These are phyloP conservation scores for Obba rivulosa DNA, from an alignment of 768 basidiomycete species.

Conservation along the genomic window DNA sequence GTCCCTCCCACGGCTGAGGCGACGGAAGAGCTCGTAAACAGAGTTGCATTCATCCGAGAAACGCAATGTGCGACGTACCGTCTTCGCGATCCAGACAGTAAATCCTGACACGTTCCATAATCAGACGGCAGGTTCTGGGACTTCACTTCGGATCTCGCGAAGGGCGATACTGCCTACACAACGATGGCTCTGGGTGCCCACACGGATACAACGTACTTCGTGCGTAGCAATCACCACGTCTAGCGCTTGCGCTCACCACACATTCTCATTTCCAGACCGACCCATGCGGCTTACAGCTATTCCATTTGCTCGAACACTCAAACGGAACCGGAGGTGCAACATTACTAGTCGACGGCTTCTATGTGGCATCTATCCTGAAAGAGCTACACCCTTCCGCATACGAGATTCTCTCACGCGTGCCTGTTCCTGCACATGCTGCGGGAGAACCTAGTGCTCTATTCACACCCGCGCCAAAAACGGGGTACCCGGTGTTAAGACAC, in stretches of 20 bases:
- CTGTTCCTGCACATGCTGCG: slow-evolving; percentile 82
- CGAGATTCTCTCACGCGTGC: slow-evolving; percentile 57
- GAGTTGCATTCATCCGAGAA: slow-evolving; percentile 86
- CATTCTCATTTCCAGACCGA: slow-evolving; percentile 56
- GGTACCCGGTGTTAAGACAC: slow-evolving; percentile 71
- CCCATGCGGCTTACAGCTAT: slow-evolving; percentile 92
- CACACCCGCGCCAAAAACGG: slow-evolving; percentile 45
- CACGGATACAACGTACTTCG: slow-evolving; percentile 72
- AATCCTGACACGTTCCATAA: neutral
- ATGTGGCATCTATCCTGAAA: slow-evolving; percentile 76
- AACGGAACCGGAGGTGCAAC: slow-evolving; percentile 82
- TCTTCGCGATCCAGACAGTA: neutral
- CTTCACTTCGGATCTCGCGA: slow-evolving; percentile 86
- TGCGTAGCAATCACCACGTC: slow-evolving; percentile 19
- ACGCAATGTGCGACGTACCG: slow-evolving; percentile 52
- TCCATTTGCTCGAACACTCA: slow-evolving; percentile 85
- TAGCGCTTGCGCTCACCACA: neutral
- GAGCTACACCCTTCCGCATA: slow-evolving; percentile 70
- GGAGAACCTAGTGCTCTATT: slow-evolving; percentile 64
- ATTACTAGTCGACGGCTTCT: slow-evolving; percentile 94
- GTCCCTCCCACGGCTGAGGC: slow-evolving; percentile 78
- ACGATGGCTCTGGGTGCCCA: slow-evolving; percentile 84
- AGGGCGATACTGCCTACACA: slow-evolving; percentile 94
- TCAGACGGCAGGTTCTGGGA: slow-evolving; percentile 96
- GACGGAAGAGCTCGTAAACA: slow-evolving; percentile 70